Conservation (phyloP, 805 yeast species). For the Metschnikowia baotianmanensis region DNA sequence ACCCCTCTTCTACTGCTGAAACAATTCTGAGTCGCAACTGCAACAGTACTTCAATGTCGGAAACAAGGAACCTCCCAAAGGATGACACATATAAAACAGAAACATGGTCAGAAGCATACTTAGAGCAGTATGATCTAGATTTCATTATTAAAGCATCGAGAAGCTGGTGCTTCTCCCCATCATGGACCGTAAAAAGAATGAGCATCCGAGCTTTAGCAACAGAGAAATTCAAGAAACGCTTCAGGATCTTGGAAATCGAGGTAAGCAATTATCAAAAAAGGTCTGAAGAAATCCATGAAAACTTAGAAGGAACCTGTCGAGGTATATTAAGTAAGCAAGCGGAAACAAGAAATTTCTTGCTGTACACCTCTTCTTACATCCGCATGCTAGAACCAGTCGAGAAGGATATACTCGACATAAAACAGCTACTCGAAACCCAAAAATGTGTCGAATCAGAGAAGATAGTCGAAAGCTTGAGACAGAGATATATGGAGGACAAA, state of each 20-base stretch:
- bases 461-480: background rate
- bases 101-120: background rate
- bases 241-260: slow-evolving; percentile 3
- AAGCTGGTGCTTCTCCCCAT: slow-evolving; percentile 1
- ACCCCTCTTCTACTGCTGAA: background rate
- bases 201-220: slow-evolving; percentile 5
- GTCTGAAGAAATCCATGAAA: slow-evolving; percentile 2
- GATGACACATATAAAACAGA: background rate
- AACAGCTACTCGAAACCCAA: background rate
- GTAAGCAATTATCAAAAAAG: slow-evolving; percentile 4
- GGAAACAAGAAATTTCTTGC: slow-evolving; percentile 7
- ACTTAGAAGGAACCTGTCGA: background rate
- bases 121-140: background rate
- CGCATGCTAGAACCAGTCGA: slow-evolving; percentile 5
- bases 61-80: background rate
- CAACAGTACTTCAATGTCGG: background rate
- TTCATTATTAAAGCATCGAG: background rate
- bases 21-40: slow-evolving; percentile 2
- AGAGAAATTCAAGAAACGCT: slow-evolving; percentile 3
- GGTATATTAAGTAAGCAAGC: slow-evolving; percentile 7
- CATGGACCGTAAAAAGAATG: background rate
- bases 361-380: slow-evolving; percentile 2
- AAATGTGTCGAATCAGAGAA: background rate
- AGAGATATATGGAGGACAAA: background rate
- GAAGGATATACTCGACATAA: background rate